These are phyloP conservation scores for Microcyclosporella mali DNA, from an alignment of 2,329 filamentous ascomycete genomes.

Conservation along the genomic window DNA sequence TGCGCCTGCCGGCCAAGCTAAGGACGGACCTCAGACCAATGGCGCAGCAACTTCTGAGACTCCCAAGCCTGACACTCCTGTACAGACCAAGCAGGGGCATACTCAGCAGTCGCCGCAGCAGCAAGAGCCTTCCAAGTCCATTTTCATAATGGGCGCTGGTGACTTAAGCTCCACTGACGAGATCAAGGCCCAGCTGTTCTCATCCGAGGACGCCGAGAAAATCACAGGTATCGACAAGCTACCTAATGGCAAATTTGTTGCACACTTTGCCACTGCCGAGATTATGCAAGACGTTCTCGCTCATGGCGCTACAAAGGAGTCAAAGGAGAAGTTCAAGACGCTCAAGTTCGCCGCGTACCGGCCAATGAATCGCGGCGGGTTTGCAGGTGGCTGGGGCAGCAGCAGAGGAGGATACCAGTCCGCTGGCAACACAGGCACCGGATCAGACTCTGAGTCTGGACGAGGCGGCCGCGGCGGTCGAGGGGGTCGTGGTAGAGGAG, in stretches of 20 bases:
- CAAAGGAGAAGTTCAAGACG: conserved; percentile 58
- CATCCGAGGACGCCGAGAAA: conserved; percentile 75
- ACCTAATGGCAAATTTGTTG: conserved; percentile 75
- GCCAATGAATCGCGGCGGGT: conserved; percentile 39
- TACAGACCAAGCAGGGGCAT: conserved; percentile 32
- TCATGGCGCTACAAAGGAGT: conserved; percentile 63
- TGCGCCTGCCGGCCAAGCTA: conserved; percentile 27
- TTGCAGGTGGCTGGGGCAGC: conserved; percentile 58
- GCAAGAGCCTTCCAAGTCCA: conserved; percentile 56
- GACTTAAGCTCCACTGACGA: conserved; percentile 71
- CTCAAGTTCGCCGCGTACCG: conserved; percentile 50
- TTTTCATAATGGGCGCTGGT: conserved; percentile 66
- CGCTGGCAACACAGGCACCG: conserved; percentile 30
- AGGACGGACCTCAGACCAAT: conserved; percentile 42
- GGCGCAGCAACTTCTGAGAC: conserved; percentile 39
- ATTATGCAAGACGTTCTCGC: conserved; percentile 75
- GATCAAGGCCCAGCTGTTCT: conserved; percentile 67
- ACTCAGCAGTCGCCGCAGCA: conserved; percentile 20
- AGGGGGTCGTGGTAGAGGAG: conserved; percentile 42
- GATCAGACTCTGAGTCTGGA: conserved; percentile 66
- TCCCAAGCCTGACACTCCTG: conserved; percentile 47
- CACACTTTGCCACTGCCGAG: conserved; percentile 72
- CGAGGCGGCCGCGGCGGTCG: conserved; percentile 47
- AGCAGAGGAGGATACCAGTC: conserved; percentile 48
- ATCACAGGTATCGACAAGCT: conserved; percentile 64